Evolutionary conservation across 495 filamentous ascomycete species (phyloP), one percentile per base, ranked within the genome.

Genomic region (Xylaria venustula): DNA sequence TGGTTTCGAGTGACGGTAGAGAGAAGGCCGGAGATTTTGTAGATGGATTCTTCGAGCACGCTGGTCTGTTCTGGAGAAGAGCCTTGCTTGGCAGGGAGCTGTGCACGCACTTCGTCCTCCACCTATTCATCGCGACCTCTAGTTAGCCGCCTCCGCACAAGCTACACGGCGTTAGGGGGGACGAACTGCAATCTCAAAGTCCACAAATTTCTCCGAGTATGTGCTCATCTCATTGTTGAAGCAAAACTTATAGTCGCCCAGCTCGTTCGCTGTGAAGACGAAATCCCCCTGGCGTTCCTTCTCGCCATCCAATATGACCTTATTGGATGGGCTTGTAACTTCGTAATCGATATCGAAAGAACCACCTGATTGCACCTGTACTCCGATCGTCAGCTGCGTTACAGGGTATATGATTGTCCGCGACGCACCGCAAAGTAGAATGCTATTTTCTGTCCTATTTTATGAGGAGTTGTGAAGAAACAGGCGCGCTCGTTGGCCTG

Each of bases 161-260:
- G 52, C 17, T n/a, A 22, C 3, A 6, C 6, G 19, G 50, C 32
- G 14, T 22, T 45, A 40, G 61, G 60, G 53, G 22, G 28, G 36
- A 77, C 89, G 62, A 79, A 97, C 94, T 65, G 94, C 84, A 72
- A 99, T 97, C 78, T 99, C 95, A 70, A 99, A 98, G 72, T 99
- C 94, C 54, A 99, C 93, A 77, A 93, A 87, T 77, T 99, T 99
- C 79, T 99, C 95, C 22, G 93, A 87, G 68, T 94, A 97, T 2
- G 93, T 98, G 66, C 90, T 94, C 90, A 98, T 96, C 68, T 96
- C 90, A 68, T 98, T 99, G 77, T 94, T 88, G 80, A 99, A 98
- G 83, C 95, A 99, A 76, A 98, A 97, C 56, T 85, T 85, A 77
- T 98, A 98, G 68, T 98, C 94, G 48, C 95, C 95, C n/a, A 85